Base-by-base conservation (phyloP, 2,329 filamentous ascomycete species). In the Ophiocordyceps polyrhachis-furcata region DNA sequence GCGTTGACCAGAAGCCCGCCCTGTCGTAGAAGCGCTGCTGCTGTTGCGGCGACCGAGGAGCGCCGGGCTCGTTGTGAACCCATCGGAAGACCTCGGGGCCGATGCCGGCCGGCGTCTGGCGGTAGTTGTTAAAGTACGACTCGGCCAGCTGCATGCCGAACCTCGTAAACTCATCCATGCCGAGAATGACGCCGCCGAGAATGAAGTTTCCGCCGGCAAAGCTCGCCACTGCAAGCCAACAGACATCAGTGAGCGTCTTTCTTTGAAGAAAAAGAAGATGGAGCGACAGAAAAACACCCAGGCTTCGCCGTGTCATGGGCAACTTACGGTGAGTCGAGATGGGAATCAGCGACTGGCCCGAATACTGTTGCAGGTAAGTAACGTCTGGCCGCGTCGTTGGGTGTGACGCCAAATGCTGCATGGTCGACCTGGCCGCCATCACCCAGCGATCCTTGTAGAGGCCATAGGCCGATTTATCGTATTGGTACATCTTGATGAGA, bases 401-500 rank as follows among this genome's bases (percentile, higher is more conserved):
- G 55, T 83, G 76, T 17, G 77, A 83, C 14, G 75, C 68, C 8
- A 93, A 70, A 53, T 86, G 69, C 47, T 71, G 58, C 42, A 91
- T 89, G 6, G 78, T 79, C 7, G 81, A 86, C 52, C 93, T 79
- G 44, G 79, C 82, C 2, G 85, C 85, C 1, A 69, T 56, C 40
- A 84, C 63, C 85, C 85, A 94, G 42, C 76, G 75, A 49, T 88
- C 79, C 53, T 70, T 76, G 63, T 89, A 86, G 3, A 60, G 49
- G 2, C 55, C 61, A 53, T 83, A 93, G 3, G 75, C 69, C 6
- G 58, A 52, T 0, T 75, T 68, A 55, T 89, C 81, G 58, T 93
- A 93, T 45, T 89, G 61, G 54, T 79, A 93, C 83, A 91, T 89
- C 67, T 93, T 93, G 60, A 93, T 80, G 29, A 93, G 72, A 55